Conservation (phyloP, 192 early-diverging fungal species). For the Backusella tuberculispora region DNA sequence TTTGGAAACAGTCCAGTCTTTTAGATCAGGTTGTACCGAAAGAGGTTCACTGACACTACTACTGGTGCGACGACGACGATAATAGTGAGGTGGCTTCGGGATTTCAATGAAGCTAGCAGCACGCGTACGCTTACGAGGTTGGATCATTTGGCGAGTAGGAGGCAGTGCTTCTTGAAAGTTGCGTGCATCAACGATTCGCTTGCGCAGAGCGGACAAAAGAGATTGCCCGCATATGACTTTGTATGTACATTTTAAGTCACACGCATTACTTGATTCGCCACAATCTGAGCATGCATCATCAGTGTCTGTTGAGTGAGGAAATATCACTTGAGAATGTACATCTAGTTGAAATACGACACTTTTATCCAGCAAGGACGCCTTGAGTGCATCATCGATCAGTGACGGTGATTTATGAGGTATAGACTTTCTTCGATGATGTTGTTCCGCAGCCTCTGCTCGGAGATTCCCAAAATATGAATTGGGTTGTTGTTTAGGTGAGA, state of each 20-base stretch:
- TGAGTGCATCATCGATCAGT: conserved; percentile 19
- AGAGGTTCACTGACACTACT: neutral
- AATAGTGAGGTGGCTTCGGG: conserved; percentile 17
- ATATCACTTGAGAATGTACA: neutral
- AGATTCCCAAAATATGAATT: neutral
- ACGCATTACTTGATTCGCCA: neutral
- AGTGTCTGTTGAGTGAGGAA: neutral
- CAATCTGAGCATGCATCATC: neutral
- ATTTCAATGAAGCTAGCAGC: conserved; percentile 18
- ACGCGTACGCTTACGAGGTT: conserved; percentile 5
- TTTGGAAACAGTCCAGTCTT: neutral
- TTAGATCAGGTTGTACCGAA: neutral
- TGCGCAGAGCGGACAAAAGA: conserved; percentile 22
- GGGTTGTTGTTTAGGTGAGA: neutral
- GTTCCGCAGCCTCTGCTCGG: neutral
- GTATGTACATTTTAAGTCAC: conserved; percentile 3
- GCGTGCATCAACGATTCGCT: conserved; percentile 16
- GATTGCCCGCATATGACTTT: conserved; percentile 33
- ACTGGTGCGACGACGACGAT: neutral
- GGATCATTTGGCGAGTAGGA: neutral
- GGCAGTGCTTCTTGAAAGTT: neutral
- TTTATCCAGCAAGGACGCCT: conserved; percentile 20
- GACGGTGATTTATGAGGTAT: conserved; percentile 32
- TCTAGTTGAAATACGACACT: conserved; percentile 34
- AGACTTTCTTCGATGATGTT: conserved; percentile 22